phyloP scores from a whole-genome alignment of 805 yeast genomes.

The Hanseniaspora mollemarum region DNA sequence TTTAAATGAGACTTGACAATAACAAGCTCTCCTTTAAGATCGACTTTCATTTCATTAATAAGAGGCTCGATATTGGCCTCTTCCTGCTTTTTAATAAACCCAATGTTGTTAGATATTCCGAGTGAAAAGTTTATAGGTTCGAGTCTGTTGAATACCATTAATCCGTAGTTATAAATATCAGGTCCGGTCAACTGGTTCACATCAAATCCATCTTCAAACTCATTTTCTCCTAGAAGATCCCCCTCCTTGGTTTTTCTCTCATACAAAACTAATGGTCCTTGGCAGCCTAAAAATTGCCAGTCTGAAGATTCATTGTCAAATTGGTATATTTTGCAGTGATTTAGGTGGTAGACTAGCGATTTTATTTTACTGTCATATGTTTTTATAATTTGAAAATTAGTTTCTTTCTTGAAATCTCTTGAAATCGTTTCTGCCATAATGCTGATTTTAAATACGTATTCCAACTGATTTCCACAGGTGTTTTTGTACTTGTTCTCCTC shows the following conservation, averaged over 20 bases:
- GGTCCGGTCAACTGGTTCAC: conserved; percentile 20
- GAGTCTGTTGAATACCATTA: conserved; percentile 55
- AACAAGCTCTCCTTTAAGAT: conserved; percentile 55
- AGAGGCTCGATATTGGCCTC: conserved; percentile 26
- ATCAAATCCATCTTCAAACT: conserved; percentile 11
- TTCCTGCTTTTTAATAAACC: conserved; percentile 32
- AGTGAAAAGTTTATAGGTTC: conserved; percentile 61
- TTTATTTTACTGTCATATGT: conserved; percentile 11
- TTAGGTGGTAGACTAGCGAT: conserved; percentile 2
- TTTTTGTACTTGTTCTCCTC: too few relatives aligned
- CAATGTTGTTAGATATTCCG: conserved; percentile 51
- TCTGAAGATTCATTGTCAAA: conserved; percentile 8
- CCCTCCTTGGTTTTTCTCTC: neutral
- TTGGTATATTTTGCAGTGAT: conserved; percentile 11
- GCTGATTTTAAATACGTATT: neutral
- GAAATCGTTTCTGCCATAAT: conserved; percentile 3
- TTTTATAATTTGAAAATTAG: conserved; percentile 9
- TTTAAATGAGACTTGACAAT: conserved; percentile 58
- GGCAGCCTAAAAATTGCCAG: conserved; percentile 12
- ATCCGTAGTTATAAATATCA: conserved; percentile 49
- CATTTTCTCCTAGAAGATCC: conserved; percentile 1
- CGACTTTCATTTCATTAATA: conserved; percentile 47
- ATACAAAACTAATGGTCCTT: conserved; percentile 11
- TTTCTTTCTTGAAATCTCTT: conserved; percentile 7
- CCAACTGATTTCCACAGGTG: neutral